A percentile compares a stretch with the other conserved stretches of the same genome.
These are phyloP conservation scores for Picea abies DNA, from an alignment of 83 land plant genomes.

Conservation along the genomic window DNA sequence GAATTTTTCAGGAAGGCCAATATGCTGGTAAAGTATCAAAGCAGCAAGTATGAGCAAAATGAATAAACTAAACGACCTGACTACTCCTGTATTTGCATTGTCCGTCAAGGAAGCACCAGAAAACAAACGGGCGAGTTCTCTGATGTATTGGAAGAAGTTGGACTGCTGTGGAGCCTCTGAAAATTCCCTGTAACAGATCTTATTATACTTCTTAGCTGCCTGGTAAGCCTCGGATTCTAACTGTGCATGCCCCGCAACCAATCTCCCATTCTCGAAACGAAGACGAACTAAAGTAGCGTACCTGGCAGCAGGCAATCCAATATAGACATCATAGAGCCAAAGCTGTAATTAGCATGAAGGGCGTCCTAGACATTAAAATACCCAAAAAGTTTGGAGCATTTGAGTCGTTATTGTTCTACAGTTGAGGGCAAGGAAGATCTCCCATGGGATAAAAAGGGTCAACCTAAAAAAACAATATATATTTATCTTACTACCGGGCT, in stretches of 20 bases:
- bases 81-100: constrained; percentile 58
- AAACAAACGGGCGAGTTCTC: constrained; percentile 64
- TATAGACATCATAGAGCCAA: too few relatives aligned
- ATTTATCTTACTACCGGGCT: too few relatives aligned
- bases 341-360: too few relatives aligned
- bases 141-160: constrained; percentile 38
- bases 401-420: too few relatives aligned
- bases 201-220: constrained; percentile 50
- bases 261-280: constrained; percentile 59
- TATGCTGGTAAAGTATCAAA: not conserved
- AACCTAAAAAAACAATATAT: not conserved
- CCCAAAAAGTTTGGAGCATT: too few relatives aligned
- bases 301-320: constrained; percentile 32
- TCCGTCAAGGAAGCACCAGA: constrained; percentile 81
- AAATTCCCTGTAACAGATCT: constrained; percentile 72
- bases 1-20: not conserved
- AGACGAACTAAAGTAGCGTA: constrained; percentile 67
- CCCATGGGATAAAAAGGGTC: not conserved
- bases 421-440: too few relatives aligned
- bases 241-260: constrained; percentile 62
- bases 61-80: constrained; percentile 4
- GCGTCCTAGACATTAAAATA: too few relatives aligned
- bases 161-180: constrained; percentile 57
- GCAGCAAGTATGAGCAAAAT: not conserved
- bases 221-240: constrained; percentile 82